Percentiles rank a stretch among this genome's conserved stretches.
These are phyloP conservation scores for Phytophthora lateralis DNA, from an alignment of 352 stramenopile genomes.

Conservation along the genomic window DNA sequence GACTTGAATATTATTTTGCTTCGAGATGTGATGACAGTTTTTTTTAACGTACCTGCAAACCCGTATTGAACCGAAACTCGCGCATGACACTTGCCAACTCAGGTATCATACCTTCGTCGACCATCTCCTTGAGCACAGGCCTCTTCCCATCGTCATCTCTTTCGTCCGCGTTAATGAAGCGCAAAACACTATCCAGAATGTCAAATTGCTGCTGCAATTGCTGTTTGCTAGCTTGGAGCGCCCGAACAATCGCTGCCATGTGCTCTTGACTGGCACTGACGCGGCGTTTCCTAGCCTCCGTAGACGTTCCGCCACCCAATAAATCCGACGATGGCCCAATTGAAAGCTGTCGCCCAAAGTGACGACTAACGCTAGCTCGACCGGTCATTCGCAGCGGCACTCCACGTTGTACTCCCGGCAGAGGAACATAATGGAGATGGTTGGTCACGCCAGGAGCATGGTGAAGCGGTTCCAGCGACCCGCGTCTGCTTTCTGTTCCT, in stretches of 20 bases:
- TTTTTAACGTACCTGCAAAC: conserved; percentile 43
- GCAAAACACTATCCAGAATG: conserved; percentile 44
- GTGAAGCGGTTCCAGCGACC: conserved; percentile 28
- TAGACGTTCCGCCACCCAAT: conserved; percentile 4
- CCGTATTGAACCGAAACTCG: conserved; percentile 71
- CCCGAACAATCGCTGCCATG: conserved; percentile 35
- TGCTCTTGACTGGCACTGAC: conserved; percentile 25
- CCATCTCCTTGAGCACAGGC: conserved; percentile 44
- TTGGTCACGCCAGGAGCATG: conserved; percentile 21
- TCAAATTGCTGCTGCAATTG: conserved; percentile 46
- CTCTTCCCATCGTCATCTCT: conserved; percentile 32
- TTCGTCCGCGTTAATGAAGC: conserved; percentile 33
- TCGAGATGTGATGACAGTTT: not conserved
- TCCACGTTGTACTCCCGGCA: conserved; percentile 33
- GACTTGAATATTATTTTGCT: not conserved
- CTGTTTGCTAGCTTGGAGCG: conserved; percentile 43
- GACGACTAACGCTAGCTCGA: conserved; percentile 16
- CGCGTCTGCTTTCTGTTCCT: conserved; percentile 25
- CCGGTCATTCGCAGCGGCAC: conserved; percentile 32
- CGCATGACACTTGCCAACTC: conserved; percentile 49
- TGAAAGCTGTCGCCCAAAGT: conserved; percentile 17
- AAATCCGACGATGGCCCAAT: not conserved
- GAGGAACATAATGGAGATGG: conserved; percentile 33
- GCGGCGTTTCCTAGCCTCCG: conserved; percentile 1
- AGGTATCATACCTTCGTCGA: conserved; percentile 46